Evolutionary conservation across 768 basidiomycete genomes (phyloP), one percentile per base, ranked within the genome.

Genomic region (Macrolepiota albuminosa): DNA sequence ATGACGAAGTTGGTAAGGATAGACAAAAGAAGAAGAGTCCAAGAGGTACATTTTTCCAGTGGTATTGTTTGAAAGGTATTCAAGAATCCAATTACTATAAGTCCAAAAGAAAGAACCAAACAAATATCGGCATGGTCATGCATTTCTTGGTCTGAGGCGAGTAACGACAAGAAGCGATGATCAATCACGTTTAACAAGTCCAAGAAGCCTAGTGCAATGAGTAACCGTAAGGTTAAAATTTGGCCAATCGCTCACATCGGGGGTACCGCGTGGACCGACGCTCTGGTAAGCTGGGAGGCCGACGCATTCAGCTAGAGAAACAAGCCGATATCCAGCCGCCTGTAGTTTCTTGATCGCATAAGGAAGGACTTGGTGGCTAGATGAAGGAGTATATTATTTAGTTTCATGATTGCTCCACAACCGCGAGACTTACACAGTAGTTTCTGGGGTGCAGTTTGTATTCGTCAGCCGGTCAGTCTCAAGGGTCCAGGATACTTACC

Each of bases 221-320:
- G 16, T 26, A 21, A 21, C 33, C 31, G 42, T 18, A 14, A 29
- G 24, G 21, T 14, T 7, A 6, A 29, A n/a, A 31, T 11, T 40
- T 11, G 5, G 26, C 16, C 13, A n/a, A 42, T 31, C 39, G 61
- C 71, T 71, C 52, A 76, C 75, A 59, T 77, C 73, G n/a, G 64
- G 72, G 11, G 56, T 60, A 4, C 67, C 65, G 18, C 72, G 75
- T 21, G 63, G 13, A 9, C 60, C 65, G n/a, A 70, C 64, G 16
- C 66, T 70, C 57, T 73, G 72, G 66, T 81, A 81, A 2, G 78
- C 67, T 1, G 68, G 64, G 5, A 74, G 60, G 1, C 74, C 74
- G 1, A 77, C 67, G 63, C 77, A 80, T 55, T 78, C 75, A 39
- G 78, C 67, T 37, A 79, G 59, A 42, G 73, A 74, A 37, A 80